These are phyloP conservation scores for Oryza meridionalis DNA, from an alignment of 176 grass and related monocot species.

Conservation along the genomic window DNA sequence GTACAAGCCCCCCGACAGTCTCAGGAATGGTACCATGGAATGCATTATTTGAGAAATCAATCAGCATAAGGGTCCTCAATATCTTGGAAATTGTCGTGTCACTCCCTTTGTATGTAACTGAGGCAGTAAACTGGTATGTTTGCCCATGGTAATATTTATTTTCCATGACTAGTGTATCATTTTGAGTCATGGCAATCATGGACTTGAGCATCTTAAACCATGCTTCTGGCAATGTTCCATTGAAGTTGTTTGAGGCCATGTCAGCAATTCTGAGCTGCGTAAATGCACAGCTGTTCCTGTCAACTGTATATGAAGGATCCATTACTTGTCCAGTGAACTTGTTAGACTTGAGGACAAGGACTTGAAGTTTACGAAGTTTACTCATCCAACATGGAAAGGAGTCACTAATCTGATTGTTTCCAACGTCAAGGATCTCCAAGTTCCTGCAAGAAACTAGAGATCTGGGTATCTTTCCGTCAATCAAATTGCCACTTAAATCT, in stretches of 20 bases:
- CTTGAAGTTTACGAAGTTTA: too few relatives aligned
- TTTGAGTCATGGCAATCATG: constrained; percentile 20
- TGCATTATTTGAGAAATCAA: constrained; percentile 7
- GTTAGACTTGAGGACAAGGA: too few relatives aligned
- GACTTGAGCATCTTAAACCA: constrained; percentile 26
- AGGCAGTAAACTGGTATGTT: constrained; percentile 38
- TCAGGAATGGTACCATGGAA: neutral
- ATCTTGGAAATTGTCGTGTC: neutral
- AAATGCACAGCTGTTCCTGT: neutral
- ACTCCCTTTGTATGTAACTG: constrained; percentile 18
- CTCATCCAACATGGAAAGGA: too few relatives aligned
- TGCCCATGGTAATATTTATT: constrained; percentile 4
- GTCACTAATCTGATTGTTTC: too few relatives aligned
- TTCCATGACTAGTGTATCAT: constrained; percentile 41
- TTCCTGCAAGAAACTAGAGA: too few relatives aligned
- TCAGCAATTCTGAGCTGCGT: too few relatives aligned
- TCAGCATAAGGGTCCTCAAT: neutral
- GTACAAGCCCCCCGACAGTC: neutral
- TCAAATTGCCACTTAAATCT: too few relatives aligned
- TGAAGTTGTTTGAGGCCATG: too few relatives aligned
- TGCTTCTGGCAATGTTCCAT: neutral
- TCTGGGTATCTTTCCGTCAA: too few relatives aligned
- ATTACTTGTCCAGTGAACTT: too few relatives aligned
- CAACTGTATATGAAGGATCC: too few relatives aligned
- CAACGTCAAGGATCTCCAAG: too few relatives aligned